phyloP scores from a whole-genome alignment of 2,329 filamentous ascomycete genomes.

The Diaporthe vaccinii region DNA sequence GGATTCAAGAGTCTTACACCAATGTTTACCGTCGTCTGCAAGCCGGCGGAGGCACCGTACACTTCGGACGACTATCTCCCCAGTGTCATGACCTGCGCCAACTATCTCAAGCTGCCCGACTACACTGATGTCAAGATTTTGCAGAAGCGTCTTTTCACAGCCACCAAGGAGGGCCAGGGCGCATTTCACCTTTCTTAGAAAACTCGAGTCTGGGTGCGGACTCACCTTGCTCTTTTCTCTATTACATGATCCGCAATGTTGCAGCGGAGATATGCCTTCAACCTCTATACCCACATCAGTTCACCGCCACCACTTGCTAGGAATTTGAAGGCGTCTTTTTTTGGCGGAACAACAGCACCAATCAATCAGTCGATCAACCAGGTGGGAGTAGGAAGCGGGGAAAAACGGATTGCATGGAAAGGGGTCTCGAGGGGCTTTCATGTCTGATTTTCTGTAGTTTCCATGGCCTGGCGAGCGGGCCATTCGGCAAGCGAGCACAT shows the following conservation, averaged over 20 bases:
- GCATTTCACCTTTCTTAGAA: conserved; percentile 92
- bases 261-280: conserved; percentile 14
- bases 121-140: conserved; percentile 86
- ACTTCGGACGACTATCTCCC: conserved; percentile 98
- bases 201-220: background rate
- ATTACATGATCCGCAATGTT: conserved; percentile 11
- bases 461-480: background rate
- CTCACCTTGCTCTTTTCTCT: background rate
- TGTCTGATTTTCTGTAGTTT: conserved; percentile 34
- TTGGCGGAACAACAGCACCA: conserved; percentile 35
- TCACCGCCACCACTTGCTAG: conserved; percentile 33
- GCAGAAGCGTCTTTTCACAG: conserved; percentile 82
- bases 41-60: conserved; percentile 95
- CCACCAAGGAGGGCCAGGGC: conserved; percentile 95
- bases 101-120: conserved; percentile 97
- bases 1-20: conserved; percentile 97
- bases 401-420: conserved; percentile 39
- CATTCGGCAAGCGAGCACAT: conserved; percentile 34
- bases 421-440: conserved; percentile 20
- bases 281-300: conserved; percentile 23
- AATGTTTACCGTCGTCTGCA: conserved; percentile 99
- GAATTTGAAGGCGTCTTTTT: conserved; percentile 28
- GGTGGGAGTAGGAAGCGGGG: conserved; percentile 8
- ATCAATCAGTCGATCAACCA: conserved; percentile 2
- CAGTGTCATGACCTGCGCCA: conserved; percentile 99